Evolutionary conservation across 495 filamentous ascomycete species (phyloP).

Genomic region (Aspergillus bertholletiae): DNA sequence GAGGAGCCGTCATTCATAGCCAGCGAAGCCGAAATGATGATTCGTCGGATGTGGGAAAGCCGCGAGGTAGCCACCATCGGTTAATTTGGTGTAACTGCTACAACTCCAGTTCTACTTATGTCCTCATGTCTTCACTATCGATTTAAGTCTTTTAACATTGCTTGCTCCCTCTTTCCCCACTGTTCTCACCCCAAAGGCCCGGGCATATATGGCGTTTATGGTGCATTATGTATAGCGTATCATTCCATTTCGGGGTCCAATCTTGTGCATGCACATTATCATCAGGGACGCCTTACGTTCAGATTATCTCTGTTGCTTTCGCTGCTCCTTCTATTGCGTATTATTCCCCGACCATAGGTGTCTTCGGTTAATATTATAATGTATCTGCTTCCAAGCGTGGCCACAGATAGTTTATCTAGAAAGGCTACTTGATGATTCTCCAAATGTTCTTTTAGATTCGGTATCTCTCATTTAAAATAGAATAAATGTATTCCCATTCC

Average conservation of each 20-base stretch:
- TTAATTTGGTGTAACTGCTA: slow-evolving; percentile 15
- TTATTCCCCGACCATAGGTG: slow-evolving; percentile 3
- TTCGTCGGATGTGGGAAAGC: slow-evolving; percentile 48
- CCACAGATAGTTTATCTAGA: background rate
- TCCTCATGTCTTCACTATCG: slow-evolving; percentile 3
- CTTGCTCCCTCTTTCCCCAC: background rate
- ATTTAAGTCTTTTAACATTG: background rate
- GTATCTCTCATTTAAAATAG: background rate
- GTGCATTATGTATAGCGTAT: slow-evolving; percentile 13
- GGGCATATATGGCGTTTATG: slow-evolving; percentile 1
- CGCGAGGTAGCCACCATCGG: slow-evolving; percentile 40
- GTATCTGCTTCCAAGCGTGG: background rate
- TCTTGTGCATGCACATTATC: background rate
- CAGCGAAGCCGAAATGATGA: slow-evolving; percentile 37
- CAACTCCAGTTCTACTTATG: background rate
- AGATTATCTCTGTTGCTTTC: background rate
- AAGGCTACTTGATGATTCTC: background rate
- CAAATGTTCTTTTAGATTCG: background rate
- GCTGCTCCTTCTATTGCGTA: background rate
- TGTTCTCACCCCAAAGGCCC: background rate
- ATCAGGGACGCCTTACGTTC: background rate
- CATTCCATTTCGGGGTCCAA: background rate
- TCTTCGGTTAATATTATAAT: slow-evolving; percentile 5
- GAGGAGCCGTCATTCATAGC: slow-evolving; percentile 21
- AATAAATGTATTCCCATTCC: background rate